Base-by-base conservation (phyloP, 2,329 filamentous ascomycete species). In the Bipolaris gigantea region DNA sequence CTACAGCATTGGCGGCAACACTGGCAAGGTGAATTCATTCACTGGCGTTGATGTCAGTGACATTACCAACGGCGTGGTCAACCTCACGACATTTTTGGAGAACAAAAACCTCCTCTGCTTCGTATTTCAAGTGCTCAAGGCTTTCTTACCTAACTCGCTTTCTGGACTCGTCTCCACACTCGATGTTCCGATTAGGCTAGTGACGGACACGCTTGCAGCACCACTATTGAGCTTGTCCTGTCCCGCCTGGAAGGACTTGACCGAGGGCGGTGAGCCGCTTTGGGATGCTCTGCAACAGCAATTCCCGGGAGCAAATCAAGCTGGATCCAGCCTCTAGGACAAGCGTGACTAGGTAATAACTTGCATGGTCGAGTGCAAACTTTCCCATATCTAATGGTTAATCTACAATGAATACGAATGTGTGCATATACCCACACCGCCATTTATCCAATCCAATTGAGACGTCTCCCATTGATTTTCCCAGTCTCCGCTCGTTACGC, bases 11-110 rank as follows among this genome's bases (percentile, higher is more conserved):
- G 82, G 82, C 9, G 82, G 82, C 9, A 84, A 84, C 59, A 76
- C 77, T 5, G 80, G 81, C 16, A 74, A 72, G 2, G 75, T 79
- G 19, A 79, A 84, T 67, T 79, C 75, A 19, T 84, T 83, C 59
- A 71, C 76, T 4, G 80, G 80, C 5, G 61, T 84, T 48, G 68
- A 65, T 16, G 11, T 67, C 46, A 16, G 49, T 19, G 42, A 69
- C 49, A 79, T 56, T 40, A 62, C 61, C 15, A 39, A 63, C 38
- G 45, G 61, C 16, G 43, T 70, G 33, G 38, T 71, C 47, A 48
- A 60, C 41, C 21, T 39, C 3, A 27, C 23, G 40, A 70, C 68
- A 2, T 58, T 78, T 3, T 63, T 78, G 7, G 65, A 79, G 48
- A 70, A 66, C n/a, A 74, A 76, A 64, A 74, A 73, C 47, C 65